Percentiles rank a stretch among this genome's conserved stretches.
These are phyloP conservation scores for Lippia alba DNA, from an alignment of 305 asterid genomes.

Conservation along the genomic window DNA sequence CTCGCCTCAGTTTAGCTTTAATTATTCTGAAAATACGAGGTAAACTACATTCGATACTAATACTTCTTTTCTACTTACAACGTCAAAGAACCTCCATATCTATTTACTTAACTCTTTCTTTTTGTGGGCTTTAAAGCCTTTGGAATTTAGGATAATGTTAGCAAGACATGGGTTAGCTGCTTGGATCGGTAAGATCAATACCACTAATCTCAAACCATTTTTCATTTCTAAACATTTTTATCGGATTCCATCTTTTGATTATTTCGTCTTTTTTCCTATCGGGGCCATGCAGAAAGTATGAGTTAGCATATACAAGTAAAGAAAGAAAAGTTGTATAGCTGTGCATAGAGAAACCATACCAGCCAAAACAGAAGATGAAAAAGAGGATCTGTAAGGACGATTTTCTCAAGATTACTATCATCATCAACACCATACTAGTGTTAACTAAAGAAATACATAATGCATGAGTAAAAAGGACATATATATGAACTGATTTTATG, in stretches of 20 bases:
- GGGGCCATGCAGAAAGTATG: conserved; percentile 54
- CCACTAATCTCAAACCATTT: neutral
- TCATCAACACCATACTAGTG: conserved; percentile 59
- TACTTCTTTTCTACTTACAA: neutral
- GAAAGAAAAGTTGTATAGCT: conserved; percentile 50
- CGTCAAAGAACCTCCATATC: neutral
- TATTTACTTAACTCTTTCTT: conserved; percentile 41
- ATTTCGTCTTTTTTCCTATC: conserved; percentile 14
- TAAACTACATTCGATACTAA: conserved; percentile 21
- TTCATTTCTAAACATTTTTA: neutral
- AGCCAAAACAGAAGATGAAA: conserved; percentile 49
- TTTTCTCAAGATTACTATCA: conserved; percentile 60
- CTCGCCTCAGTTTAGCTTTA: conserved; percentile 56
- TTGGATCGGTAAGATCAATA: conserved; percentile 58
- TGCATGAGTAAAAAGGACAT: conserved; percentile 59
- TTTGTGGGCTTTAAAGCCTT: conserved; percentile 54
- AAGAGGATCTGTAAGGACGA: conserved; percentile 64
- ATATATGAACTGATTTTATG: conserved; percentile 66
- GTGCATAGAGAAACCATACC: conserved; percentile 65
- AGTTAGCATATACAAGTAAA: conserved; percentile 54
- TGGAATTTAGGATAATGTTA: conserved; percentile 69
- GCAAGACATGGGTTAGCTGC: conserved; percentile 52
- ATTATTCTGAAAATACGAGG: conserved; percentile 68
- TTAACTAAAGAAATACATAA: conserved; percentile 60
- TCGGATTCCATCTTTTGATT: conserved; percentile 23